These are phyloP conservation scores for Platismatia glauca DNA, from an alignment of 495 filamentous ascomycete genomes.

Conservation along the genomic window DNA sequence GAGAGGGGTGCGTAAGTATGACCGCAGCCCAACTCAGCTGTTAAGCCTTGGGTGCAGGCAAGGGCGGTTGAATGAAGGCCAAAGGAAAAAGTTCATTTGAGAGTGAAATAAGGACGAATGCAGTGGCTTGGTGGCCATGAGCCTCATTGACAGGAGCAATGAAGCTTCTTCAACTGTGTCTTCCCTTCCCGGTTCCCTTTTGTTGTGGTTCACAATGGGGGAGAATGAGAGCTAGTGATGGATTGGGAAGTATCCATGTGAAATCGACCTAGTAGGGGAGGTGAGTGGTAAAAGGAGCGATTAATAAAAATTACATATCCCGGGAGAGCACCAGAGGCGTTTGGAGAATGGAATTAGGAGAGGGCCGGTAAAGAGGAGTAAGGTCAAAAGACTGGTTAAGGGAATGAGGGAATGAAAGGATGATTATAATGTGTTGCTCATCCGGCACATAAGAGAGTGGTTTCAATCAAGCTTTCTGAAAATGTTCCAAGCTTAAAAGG, in stretches of 20 bases:
- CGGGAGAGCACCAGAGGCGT: slow-evolving; percentile 7
- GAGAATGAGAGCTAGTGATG: slow-evolving; percentile 25
- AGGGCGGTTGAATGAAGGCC: not conserved
- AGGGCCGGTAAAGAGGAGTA: slow-evolving; percentile 14
- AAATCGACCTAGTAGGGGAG: slow-evolving; percentile 8
- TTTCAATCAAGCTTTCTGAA: slow-evolving; percentile 7
- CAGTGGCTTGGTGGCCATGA: slow-evolving; percentile 12
- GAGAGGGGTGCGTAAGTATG: not conserved
- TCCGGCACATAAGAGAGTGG: slow-evolving; percentile 10
- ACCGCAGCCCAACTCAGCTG: slow-evolving; percentile 7
- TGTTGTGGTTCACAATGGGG: slow-evolving; percentile 10
- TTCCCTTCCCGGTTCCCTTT: slow-evolving; percentile 4
- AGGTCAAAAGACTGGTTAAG: slow-evolving; percentile 14
- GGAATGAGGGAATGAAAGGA: slow-evolving; percentile 21
- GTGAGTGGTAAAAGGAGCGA: slow-evolving; percentile 6
- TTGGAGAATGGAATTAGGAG: slow-evolving; percentile 18
- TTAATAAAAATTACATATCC: slow-evolving; percentile 22
- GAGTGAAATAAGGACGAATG: not conserved
- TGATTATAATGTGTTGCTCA: slow-evolving; percentile 16
- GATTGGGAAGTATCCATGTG: slow-evolving; percentile 16
- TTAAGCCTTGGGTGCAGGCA: not conserved
- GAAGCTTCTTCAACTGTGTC: slow-evolving; percentile 1
- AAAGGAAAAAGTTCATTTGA: slow-evolving; percentile 12
- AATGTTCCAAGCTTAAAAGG: slow-evolving; percentile 6
- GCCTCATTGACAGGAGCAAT: slow-evolving; percentile 11